Evolutionary conservation across 768 basidiomycete genomes (phyloP).

Genomic region (Russula vinacea): DNA sequence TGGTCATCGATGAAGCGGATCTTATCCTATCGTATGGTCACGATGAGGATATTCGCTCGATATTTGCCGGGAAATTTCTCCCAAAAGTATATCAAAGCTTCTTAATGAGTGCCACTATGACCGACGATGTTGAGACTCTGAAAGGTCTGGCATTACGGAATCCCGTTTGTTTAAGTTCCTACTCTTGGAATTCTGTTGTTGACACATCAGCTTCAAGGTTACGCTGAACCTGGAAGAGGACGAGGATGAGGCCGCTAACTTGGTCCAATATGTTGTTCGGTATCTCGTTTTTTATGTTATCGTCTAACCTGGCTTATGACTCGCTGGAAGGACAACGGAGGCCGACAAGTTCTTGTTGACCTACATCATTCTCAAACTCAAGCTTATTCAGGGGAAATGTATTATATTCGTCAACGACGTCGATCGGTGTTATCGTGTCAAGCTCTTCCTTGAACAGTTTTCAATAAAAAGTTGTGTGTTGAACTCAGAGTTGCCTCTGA

Average conservation of each 20-base stretch:
- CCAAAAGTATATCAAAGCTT: slow-evolving; percentile 88
- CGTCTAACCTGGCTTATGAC: neutral
- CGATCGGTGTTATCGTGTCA: slow-evolving; percentile 90
- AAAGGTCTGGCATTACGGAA: slow-evolving; percentile 85
- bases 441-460: slow-evolving; percentile 98
- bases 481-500: slow-evolving; percentile 92
- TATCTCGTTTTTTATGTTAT: slow-evolving; percentile 32
- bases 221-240: slow-evolving; percentile 86
- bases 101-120: slow-evolving; percentile 97
- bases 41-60: slow-evolving; percentile 78
- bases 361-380: slow-evolving; percentile 95
- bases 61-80: slow-evolving; percentile 64
- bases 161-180: slow-evolving; percentile 59
- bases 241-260: slow-evolving; percentile 72
- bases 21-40: slow-evolving; percentile 96
- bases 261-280: slow-evolving; percentile 85
- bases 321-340: slow-evolving; percentile 48
- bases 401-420: slow-evolving; percentile 96
- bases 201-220: slow-evolving; percentile 47
- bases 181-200: neutral
- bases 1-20: slow-evolving; percentile 98
- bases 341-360: slow-evolving; percentile 95
- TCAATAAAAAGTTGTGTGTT: slow-evolving; percentile 94
- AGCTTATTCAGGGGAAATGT: slow-evolving; percentile 93
- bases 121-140: slow-evolving; percentile 88